Percentiles rank a stretch among this genome's conserved stretches.
Evolutionary conservation across 768 basidiomycete species (phyloP).

Genomic region (Kwoniella sp.): DNA sequence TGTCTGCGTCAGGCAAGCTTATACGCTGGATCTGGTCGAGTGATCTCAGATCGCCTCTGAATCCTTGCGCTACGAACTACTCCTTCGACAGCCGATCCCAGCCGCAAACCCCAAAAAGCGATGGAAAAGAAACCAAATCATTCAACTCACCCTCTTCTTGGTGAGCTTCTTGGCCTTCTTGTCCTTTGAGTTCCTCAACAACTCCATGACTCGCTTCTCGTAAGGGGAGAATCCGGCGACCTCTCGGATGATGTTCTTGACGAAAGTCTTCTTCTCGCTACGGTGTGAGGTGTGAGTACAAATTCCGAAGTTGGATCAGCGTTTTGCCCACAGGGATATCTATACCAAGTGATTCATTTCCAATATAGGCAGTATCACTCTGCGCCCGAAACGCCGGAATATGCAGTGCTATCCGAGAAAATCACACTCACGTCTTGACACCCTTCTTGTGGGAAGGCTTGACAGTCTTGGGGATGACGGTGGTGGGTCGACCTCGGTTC

Average conservation of each 20-base stretch:
- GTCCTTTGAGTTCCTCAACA: slow-evolving; percentile 99
- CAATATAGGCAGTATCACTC: neutral
- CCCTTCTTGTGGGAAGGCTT: slow-evolving; percentile 94
- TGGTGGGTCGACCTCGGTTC: slow-evolving; percentile 88
- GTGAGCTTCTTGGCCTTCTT: slow-evolving; percentile 99
- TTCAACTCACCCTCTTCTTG: slow-evolving; percentile 87
- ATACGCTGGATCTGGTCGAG: too few species aligned
- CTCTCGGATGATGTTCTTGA: slow-evolving; percentile 90
- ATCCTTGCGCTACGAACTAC: too few species aligned
- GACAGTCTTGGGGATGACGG: slow-evolving; percentile 71
- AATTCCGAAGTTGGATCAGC: neutral
- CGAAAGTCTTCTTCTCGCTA: slow-evolving; percentile 82
- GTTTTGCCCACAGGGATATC: neutral
- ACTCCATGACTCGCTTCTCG: slow-evolving; percentile 95
- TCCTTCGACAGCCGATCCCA: too few species aligned
- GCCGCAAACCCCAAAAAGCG: too few species aligned
- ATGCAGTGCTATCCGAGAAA: neutral
- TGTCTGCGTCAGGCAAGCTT: too few species aligned
- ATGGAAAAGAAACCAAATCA: too few species aligned
- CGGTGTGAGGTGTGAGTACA: neutral
- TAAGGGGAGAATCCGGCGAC: slow-evolving; percentile 97
- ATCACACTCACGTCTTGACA: slow-evolving; percentile 63
- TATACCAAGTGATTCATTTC: neutral
- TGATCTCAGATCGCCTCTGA: too few species aligned
- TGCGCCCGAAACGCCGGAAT: neutral